Percentiles rank a stretch among this genome's conserved stretches.
Conservation (phyloP, 352 stramenopile species). For the Phytophthora cactorum region DNA sequence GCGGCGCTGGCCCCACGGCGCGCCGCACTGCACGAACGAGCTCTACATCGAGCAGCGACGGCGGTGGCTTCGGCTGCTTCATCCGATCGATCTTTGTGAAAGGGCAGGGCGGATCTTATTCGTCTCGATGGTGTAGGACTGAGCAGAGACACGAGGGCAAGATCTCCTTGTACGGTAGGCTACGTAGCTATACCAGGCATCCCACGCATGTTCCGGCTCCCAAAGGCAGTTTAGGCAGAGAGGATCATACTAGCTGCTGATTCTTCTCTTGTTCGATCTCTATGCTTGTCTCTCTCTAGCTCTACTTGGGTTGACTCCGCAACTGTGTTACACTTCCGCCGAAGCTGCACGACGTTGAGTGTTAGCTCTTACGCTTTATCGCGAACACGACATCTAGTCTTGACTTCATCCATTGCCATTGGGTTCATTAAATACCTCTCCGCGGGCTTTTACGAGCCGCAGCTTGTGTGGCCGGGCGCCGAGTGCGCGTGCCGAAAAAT, state of each 20-base stretch:
- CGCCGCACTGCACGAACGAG: slow-evolving; percentile 49
- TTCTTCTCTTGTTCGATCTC: slow-evolving; percentile 33
- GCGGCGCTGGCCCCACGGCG: slow-evolving; percentile 38
- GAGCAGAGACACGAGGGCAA: slow-evolving; percentile 16
- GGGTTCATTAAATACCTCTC: slow-evolving; percentile 51
- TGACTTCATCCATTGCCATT: slow-evolving; percentile 34
- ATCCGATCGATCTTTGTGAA: slow-evolving; percentile 4
- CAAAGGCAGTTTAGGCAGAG: slow-evolving; percentile 13
- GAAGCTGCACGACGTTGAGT: slow-evolving; percentile 7
- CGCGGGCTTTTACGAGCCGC: slow-evolving; percentile 27
- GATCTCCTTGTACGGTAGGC: no score
- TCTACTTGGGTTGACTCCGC: slow-evolving; percentile 18
- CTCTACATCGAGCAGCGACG: slow-evolving; percentile 46
- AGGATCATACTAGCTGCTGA: slow-evolving; percentile 13
- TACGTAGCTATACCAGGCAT: slow-evolving; percentile 2
- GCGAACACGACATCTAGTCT: slow-evolving; percentile 38
- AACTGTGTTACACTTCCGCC: not conserved
- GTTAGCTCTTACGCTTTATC: slow-evolving; percentile 23
- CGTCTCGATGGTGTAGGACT: not conserved
- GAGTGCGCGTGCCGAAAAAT: not conserved
- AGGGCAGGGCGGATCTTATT: slow-evolving; percentile 19
- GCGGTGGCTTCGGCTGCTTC: not conserved
- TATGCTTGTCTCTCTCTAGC: slow-evolving; percentile 16
- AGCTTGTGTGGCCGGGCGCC: slow-evolving; percentile 10
- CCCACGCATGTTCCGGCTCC: slow-evolving; percentile 13